Evolutionary conservation across 176 grass and related monocot genomes (phyloP), one percentile per base, ranked within the genome.

Genomic region (Carex kokanica): DNA sequence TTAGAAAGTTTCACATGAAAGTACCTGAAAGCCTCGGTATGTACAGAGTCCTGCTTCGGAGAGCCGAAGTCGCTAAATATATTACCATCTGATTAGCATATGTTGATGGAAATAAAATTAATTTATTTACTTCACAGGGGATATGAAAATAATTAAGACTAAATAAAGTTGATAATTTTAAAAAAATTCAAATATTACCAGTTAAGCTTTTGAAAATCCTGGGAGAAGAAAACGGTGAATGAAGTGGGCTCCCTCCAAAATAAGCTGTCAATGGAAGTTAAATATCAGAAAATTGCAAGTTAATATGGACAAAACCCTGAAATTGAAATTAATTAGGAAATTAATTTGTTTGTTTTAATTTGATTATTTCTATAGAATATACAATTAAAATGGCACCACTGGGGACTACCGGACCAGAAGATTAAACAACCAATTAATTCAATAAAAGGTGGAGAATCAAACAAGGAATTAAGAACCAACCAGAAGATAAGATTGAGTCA

Each of bases 221-320:
- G 25, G 80, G 80, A 82, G 80, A 82, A 68, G 80, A 82, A 18
- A 68, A 51, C 8, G 80, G 24, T 67, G 80, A 51, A 82, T 68
- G 80, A 82, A 82, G 57, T 67, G 80, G 40, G 61, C 80, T 82
- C 7, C n/a, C 80, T 51, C 60, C 60, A 82, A 82, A 82, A 52
- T 43, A 53, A 36, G 63, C 80, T 82, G 41, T 52, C 34, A 82
- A 54, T 68, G 9, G 56, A 43, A 38, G 10, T 69, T 29, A 65
- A 67, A 54, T 18, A 82, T 51, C 60, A 65, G 21, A 65, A 74
- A 31, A 29, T 52, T 53, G 7, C 8, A 82, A 51, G 15, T 43
- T 51, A 45, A 8, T 11, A 15, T 15, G 20, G 59, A 75, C 15
- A 6, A 16, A 81, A 16, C n/a, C 45, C 9, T 21, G 13, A 59